phyloP scores from a whole-genome alignment of 345 rosid species.

The Melastoma malabathricum region DNA sequence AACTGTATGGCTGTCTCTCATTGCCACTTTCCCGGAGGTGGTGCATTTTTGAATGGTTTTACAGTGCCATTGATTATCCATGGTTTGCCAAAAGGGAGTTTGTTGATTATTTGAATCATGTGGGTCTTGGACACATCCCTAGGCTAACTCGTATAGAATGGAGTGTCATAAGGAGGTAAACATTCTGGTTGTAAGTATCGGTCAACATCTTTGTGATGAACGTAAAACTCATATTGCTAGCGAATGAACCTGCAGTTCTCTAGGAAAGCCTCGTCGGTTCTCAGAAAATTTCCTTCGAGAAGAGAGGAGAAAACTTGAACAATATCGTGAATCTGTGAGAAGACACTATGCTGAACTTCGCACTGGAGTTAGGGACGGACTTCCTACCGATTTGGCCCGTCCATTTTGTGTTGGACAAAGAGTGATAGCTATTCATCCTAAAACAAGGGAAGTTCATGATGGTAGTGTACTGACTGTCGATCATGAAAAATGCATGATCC shows the following conservation, averaged over 20 bases:
- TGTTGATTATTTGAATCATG: slow-evolving; percentile 83
- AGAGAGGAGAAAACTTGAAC: slow-evolving; percentile 78
- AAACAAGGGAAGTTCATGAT: slow-evolving; percentile 71
- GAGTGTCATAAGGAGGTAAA: slow-evolving; percentile 93
- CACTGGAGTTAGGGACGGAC: slow-evolving; percentile 71
- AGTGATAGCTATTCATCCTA: slow-evolving; percentile 78
- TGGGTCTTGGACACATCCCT: slow-evolving; percentile 88
- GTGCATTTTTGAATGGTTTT: slow-evolving; percentile 92
- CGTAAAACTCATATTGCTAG: slow-evolving; percentile 6
- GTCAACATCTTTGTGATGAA: not conserved
- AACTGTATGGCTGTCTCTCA: slow-evolving; percentile 48
- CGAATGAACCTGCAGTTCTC: slow-evolving; percentile 54
- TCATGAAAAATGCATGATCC: slow-evolving; percentile 63
- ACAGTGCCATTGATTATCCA: slow-evolving; percentile 86
- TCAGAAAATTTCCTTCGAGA: slow-evolving; percentile 69
- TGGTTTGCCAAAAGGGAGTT: slow-evolving; percentile 99
- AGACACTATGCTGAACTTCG: slow-evolving; percentile 72
- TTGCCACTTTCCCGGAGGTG: slow-evolving; percentile 59
- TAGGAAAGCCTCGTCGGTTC: slow-evolving; percentile 94
- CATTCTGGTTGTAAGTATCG: not conserved
- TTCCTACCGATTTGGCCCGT: slow-evolving; percentile 80
- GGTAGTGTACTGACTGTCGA: slow-evolving; percentile 90
- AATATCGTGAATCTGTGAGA: slow-evolving; percentile 83
- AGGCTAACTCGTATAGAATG: slow-evolving; percentile 92
- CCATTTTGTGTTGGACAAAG: slow-evolving; percentile 85